A percentile compares a stretch with the other conserved stretches of the same genome.
These are phyloP conservation scores for Syzygium aqueum DNA, from an alignment of 345 rosid species.

Conservation along the genomic window DNA sequence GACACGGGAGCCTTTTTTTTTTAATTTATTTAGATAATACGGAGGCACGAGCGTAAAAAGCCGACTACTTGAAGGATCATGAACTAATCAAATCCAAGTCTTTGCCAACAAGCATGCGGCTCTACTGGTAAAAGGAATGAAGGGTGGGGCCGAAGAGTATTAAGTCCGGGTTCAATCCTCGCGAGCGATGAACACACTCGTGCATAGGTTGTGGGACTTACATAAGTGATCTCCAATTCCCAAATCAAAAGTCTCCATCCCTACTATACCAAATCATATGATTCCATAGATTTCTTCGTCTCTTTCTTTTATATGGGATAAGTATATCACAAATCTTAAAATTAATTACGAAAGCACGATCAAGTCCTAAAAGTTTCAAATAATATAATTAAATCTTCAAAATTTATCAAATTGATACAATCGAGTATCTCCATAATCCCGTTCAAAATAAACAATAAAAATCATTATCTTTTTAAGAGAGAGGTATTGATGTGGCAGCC, in stretches of 20 bases:
- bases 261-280: not conserved
- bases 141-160: accelerated
- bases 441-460: not conserved
- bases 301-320: not conserved
- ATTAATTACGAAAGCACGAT: accelerated
- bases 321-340: no score
- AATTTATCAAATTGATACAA: no score
- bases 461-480: not conserved
- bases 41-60: not conserved
- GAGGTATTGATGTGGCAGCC: not conserved
- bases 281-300: not conserved
- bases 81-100: not conserved
- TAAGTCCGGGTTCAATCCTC: no score
- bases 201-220: not conserved
- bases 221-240: not conserved
- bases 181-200: no score
- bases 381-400: no score
- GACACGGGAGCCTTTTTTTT: not conserved
- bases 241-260: not conserved
- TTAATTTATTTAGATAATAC: not conserved
- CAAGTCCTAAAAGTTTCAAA: no score
- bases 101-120: not conserved
- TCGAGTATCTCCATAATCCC: no score
- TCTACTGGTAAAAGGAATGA: no score
- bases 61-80: not conserved